Evolutionary conservation across 352 stramenopile species (phyloP).

Genomic region (Globisporangium recalcitrans): DNA sequence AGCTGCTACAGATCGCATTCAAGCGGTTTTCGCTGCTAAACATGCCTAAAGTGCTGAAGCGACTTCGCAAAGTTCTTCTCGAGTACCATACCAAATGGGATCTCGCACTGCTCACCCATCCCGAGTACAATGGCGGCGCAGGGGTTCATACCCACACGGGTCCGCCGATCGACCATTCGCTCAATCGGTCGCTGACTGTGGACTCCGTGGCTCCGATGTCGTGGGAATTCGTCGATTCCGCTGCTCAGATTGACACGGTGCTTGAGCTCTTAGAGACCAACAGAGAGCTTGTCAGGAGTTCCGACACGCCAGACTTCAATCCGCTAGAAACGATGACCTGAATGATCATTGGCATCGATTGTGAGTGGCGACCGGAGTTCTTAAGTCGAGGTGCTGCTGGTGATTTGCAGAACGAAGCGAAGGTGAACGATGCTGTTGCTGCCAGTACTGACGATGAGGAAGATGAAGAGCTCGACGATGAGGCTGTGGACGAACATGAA

Average conservation of each 20-base stretch:
- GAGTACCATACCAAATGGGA: background rate
- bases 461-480: constrained; percentile 12
- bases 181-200: constrained; percentile 18
- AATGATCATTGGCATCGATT: constrained; percentile 51
- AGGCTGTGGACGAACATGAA: constrained; percentile 10
- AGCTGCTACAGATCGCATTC: constrained; percentile 28
- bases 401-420: background rate
- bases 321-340: constrained; percentile 11
- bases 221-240: constrained; percentile 32
- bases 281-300: constrained; percentile 1
- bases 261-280: constrained; percentile 18
- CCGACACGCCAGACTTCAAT: background rate
- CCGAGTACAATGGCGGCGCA: background rate
- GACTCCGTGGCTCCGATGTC: constrained; percentile 8
- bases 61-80: constrained; percentile 28
- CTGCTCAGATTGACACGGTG: constrained; percentile 19
- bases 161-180: constrained; percentile 22
- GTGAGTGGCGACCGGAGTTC: constrained; percentile 59
- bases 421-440: background rate
- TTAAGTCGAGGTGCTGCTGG: constrained; percentile 18
- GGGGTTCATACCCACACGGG: background rate
- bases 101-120: background rate
- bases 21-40: constrained; percentile 27
- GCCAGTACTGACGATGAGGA: background rate
- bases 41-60: constrained; percentile 55